Base-by-base conservation (phyloP, 331 rosid genomes). In the Quercus phellos region DNA sequence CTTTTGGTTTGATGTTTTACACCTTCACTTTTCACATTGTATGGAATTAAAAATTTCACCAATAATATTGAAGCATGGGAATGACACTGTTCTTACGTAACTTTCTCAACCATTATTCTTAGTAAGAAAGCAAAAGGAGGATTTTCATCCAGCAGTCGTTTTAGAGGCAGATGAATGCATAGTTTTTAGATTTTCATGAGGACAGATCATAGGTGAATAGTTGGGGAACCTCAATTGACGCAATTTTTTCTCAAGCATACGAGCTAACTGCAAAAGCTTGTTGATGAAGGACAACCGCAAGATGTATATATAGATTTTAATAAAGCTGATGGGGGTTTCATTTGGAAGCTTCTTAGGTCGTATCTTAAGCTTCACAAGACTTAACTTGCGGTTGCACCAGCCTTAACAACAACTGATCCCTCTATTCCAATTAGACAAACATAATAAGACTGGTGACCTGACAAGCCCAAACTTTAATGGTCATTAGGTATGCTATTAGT, bases 61-160 rank as follows among this genome's bases (percentile, higher is more conserved):
- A 80, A 43, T 51, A 19, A 61, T n/a, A 60, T n/a, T 76, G 66
- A 73, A 74, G 21, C 19, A 55, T 21, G 79, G 51, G 56, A 38
- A 69, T 56, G 78, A 34, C 34, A 76, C 70, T 73, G 83, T 66
- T 74, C 22, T 22, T 56, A 79, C 60, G 87, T 77, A 74, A 43
- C 77, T 58, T 76, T 84, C 86, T 84, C 81, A 82, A 80, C 83
- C 80, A 42, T 72, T 69, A 80, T 51, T 70, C 86, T 86, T 82
- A 74, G 78, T 80, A 55, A 34, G 72, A 27, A 88, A 79, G 83
- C 79, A 85, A 87, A 11, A 12, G n/a, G 50, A 55, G 29, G 58
- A 68, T 21, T 75, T 61, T 75, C 56, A 5, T 82, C 87, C 38
- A 79, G 72, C n/a, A 38, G 79, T 82, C 83, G 67, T 32, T 80